These are phyloP conservation scores for Geotrichum australiense DNA, from an alignment of 1,139 yeast genomes.

Conservation along the genomic window DNA sequence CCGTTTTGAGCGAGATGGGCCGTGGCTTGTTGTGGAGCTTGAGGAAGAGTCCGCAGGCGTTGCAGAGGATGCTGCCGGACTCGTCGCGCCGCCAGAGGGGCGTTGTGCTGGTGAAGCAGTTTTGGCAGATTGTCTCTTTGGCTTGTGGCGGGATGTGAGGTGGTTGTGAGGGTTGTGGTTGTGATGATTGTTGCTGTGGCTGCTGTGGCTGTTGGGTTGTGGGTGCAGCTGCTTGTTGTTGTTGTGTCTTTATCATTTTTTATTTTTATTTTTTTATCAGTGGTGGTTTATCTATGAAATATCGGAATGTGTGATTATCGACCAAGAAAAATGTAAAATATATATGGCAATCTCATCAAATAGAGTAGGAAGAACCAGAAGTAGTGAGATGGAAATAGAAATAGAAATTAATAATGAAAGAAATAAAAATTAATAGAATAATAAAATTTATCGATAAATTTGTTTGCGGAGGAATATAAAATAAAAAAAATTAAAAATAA, in stretches of 20 bases:
- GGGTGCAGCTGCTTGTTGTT: neutral
- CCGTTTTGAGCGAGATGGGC: constrained; percentile 85
- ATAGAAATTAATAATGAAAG: neutral
- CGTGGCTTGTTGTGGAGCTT: constrained; percentile 89
- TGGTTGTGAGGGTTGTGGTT: neutral
- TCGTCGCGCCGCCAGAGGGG: constrained; percentile 96
- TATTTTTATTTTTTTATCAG: neutral
- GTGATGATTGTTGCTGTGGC: neutral
- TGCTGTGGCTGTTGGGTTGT: neutral
- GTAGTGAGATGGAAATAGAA: neutral
- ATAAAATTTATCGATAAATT: neutral
- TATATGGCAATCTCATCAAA: too few species aligned
- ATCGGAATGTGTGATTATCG: too few species aligned
- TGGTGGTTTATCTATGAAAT: too few species aligned
- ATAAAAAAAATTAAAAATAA: neutral
- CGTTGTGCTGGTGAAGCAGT: constrained; percentile 86
- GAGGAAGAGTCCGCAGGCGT: constrained; percentile 89
- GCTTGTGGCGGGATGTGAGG: neutral
- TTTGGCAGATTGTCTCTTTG: constrained; percentile 44
- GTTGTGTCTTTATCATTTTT: constrained; percentile 3
- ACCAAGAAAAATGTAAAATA: too few species aligned
- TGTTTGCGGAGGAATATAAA: neutral
- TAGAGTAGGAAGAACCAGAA: neutral
- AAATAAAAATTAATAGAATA: neutral
- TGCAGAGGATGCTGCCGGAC: constrained; percentile 85